Conservation (phyloP, 768 basidiomycete genomes). For the Lactarius vividus region DNA sequence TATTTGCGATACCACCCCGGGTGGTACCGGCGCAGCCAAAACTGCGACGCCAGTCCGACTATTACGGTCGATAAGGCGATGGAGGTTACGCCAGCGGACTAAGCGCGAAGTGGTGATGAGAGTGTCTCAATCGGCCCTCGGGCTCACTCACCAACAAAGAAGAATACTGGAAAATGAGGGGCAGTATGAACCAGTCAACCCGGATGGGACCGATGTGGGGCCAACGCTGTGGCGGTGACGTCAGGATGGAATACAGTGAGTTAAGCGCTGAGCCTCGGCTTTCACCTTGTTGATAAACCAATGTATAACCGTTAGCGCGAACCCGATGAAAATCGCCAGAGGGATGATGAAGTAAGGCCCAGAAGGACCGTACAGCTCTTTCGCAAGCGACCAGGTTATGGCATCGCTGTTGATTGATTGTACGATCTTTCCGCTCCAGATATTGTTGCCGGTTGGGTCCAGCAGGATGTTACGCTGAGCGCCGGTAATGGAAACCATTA, state of each 20-base stretch:
- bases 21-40: conserved; percentile 30
- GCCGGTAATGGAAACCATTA: conserved; percentile 56
- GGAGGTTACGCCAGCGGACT: conserved; percentile 55
- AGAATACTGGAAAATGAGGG: conserved; percentile 51
- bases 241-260: not conserved
- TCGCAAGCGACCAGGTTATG: conserved; percentile 63
- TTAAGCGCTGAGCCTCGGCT: not conserved
- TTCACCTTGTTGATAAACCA: conserved; percentile 52
- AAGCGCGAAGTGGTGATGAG: conserved; percentile 18
- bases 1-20: conserved; percentile 61
- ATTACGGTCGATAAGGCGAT: conserved; percentile 47
- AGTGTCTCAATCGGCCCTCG: not conserved
- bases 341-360: conserved; percentile 60
- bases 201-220: conserved; percentile 51
- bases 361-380: conserved; percentile 50
- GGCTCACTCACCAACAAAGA: conserved; percentile 35
- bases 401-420: conserved; percentile 57
- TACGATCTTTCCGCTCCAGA: conserved; percentile 44
- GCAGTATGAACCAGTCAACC: conserved; percentile 50
- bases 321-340: conserved; percentile 51
- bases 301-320: conserved; percentile 50
- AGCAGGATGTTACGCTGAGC: conserved; percentile 54
- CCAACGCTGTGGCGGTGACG: conserved; percentile 43
- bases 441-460: conserved; percentile 52
- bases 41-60: conserved; percentile 52